Conservation (phyloP, 495 filamentous ascomycete genomes). For the Emericellopsis terricola region DNA sequence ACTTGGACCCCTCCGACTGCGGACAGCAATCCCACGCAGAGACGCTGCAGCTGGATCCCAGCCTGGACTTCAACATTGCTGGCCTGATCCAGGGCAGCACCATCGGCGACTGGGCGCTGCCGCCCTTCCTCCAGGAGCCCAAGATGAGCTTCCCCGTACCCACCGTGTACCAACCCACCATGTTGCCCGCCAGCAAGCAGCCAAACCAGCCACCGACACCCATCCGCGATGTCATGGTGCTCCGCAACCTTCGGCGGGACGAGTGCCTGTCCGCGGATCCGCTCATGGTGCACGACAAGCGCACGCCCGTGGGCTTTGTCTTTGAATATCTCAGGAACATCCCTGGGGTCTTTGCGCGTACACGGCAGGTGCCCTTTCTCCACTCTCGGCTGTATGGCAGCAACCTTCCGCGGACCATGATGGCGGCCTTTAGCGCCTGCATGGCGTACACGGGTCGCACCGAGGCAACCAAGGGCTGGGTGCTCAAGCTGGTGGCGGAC, state of each 20-base stretch:
- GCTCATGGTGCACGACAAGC: constrained; percentile 1
- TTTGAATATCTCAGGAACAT: background rate
- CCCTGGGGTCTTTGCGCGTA: background rate
- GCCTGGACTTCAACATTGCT: constrained; percentile 5
- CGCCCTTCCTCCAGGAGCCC: constrained; percentile 3
- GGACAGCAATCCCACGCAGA: too few relatives aligned
- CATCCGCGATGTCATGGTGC: constrained; percentile 1
- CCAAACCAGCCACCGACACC: background rate
- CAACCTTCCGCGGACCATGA: constrained; percentile 13
- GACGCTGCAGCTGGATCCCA: background rate
- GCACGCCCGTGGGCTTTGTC: constrained; percentile 2
- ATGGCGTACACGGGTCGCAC: constrained; percentile 15
- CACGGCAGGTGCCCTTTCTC: constrained; percentile 1
- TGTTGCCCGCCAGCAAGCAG: background rate
- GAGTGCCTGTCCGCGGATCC: constrained; percentile 1
- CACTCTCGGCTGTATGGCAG: constrained; percentile 9
- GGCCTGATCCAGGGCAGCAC: constrained; percentile 2
- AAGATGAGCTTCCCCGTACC: constrained; percentile 3
- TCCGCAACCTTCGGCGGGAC: background rate
- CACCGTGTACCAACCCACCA: background rate
- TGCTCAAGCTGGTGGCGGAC: constrained; percentile 11
- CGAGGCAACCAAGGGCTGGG: constrained; percentile 9
- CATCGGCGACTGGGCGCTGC: constrained; percentile 1
- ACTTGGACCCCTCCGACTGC: too few relatives aligned
- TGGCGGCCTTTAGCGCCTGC: constrained; percentile 13